phyloP scores from a whole-genome alignment of 148 eudicot genomes.

The Pharnaceum exiguum region DNA sequence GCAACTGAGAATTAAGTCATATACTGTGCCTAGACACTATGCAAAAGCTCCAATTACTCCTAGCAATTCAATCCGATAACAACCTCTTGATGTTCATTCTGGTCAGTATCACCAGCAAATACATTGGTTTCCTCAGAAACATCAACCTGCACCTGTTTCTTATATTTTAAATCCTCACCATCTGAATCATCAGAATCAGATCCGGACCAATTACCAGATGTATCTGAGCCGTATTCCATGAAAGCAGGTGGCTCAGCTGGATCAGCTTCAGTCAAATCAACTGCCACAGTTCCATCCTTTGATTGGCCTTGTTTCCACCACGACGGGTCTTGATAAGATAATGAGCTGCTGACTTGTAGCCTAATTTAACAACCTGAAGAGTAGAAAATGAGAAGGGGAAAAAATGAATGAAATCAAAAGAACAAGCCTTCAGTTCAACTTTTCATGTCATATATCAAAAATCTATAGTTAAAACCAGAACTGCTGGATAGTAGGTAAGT shows the following conservation, averaged over 20 bases:
- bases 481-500: too few species aligned
- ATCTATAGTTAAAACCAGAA: too few species aligned
- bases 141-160: not conserved
- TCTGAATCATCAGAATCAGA: conserved; percentile 24
- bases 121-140: not conserved
- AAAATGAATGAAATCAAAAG: too few species aligned
- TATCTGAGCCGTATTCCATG: conserved; percentile 12
- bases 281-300: conserved; percentile 17
- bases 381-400: too few species aligned
- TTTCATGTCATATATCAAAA: too few species aligned
- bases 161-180: conserved; percentile 11
- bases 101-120: not conserved
- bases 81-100: not conserved
- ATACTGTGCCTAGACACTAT: too few species aligned
- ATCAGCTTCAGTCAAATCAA: conserved; percentile 10
- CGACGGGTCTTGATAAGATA: conserved; percentile 48
- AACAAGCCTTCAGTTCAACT: not conserved
- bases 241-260: not conserved
- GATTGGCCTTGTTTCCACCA: conserved; percentile 13
- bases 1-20: not conserved
- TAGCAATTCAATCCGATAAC: not conserved
- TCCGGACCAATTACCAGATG: conserved; percentile 17
- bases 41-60: not conserved
- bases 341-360: conserved; percentile 74
- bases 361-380: conserved; percentile 42